phyloP scores from a whole-genome alignment of 257 asterid genomes.

The Solanum pimpinellifolium region DNA sequence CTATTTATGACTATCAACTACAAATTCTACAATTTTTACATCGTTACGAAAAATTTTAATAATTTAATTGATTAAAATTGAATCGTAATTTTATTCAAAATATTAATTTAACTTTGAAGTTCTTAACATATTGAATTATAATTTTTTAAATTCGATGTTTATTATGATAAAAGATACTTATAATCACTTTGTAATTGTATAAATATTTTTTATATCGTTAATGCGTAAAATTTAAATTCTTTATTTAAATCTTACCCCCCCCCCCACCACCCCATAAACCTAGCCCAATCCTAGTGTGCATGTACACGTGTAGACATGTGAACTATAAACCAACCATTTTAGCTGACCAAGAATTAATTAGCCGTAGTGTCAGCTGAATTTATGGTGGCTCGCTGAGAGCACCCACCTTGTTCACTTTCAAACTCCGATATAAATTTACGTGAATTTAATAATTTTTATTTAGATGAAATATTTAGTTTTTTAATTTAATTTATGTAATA shows the following conservation, averaged over 20 bases:
- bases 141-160: too few relatives aligned
- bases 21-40: background rate
- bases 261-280: background rate
- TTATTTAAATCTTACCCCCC: background rate
- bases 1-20: background rate
- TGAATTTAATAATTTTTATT: background rate
- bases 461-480: rapidly evolving
- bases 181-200: background rate
- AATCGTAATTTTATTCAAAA: too few relatives aligned
- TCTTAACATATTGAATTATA: too few relatives aligned
- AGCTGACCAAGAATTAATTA: background rate
- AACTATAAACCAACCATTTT: background rate
- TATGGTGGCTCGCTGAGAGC: background rate
- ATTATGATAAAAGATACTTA: too few relatives aligned
- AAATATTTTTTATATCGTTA: too few relatives aligned
- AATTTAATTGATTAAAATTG: rapidly evolving
- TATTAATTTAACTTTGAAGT: too few relatives aligned
- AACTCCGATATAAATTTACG: background rate
- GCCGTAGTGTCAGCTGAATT: background rate
- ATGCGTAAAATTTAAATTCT: too few relatives aligned
- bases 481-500: background rate
- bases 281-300: slow-evolving; percentile 12
- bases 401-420: background rate
- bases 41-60: background rate
- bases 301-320: slow-evolving; percentile 12